Base-by-base conservation (phyloP, 495 filamentous ascomycete genomes). In the Elaphomyces granulatus region DNA sequence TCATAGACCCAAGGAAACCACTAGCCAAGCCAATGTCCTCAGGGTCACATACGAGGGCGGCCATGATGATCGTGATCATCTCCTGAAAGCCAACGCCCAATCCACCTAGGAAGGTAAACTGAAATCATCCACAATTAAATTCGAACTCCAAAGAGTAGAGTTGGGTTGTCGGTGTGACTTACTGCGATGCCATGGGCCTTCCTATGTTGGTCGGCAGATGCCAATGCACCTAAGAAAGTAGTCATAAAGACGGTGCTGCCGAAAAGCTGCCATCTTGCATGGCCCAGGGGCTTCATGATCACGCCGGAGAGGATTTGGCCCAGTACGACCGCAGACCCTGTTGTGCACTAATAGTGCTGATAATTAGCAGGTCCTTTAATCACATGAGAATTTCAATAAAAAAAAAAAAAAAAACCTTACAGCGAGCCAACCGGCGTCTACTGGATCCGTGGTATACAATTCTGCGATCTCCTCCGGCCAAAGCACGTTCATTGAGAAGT, bases 11-110 rank as follows among this genome's bases (percentile, higher is more conserved):
- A 6, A 68, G 47, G 26, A 66, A 56, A 8, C 65, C 65, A 20
- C 59, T 63, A 7, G 67, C 65, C 3, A 68, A 51, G 32, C 68
- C 68, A 38, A 72, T 69, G 36, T 70, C 65, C 33, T 64, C 41
- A 2, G 54, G 37, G 42, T 54, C 18, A 50, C 45, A 49, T 15
- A 43, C 45, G 3, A 54, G 32, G 1, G 51, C 52, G 28, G 50
- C 51, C 33, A 58, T 54, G 47, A 56, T 53, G n/a, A 56, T 40
- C 4, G 58, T 54, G 31, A 60, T 46, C 15, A 57, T 43, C 23
- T 58, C 60, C 7, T 57, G 48, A 46, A 52, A 51, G 26, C 51
- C 59, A 39, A 50, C 50, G 26, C 54, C 47, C 10, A 58, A 58
- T 20, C 56, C 58, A 32, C 55, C 58, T 17, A 64, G 44, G 23